phyloP scores from a whole-genome alignment of 805 yeast genomes.

The Ogataea populi-albae region DNA sequence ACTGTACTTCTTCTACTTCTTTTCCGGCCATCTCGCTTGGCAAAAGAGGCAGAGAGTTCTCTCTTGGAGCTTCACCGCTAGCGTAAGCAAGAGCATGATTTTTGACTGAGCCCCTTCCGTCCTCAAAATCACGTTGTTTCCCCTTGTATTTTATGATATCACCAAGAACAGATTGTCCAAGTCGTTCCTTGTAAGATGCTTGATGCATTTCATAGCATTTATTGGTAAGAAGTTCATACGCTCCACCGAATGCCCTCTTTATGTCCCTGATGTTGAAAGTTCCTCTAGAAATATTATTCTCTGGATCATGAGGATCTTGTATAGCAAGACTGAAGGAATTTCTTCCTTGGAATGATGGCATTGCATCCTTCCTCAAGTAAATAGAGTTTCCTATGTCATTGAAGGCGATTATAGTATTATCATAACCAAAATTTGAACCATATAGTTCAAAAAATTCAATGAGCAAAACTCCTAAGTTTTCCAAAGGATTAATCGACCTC shows the following conservation, averaged over 20 bases:
- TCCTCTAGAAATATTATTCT: constrained; percentile 84
- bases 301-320: constrained; percentile 83
- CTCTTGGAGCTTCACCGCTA: constrained; percentile 19
- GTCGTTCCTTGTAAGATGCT: constrained; percentile 61
- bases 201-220: constrained; percentile 70
- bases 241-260: constrained; percentile 85
- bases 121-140: constrained; percentile 70
- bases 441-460: constrained; percentile 91
- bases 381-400: constrained; percentile 50
- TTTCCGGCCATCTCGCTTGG: constrained; percentile 36
- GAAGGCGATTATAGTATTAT: constrained; percentile 68
- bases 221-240: constrained; percentile 71
- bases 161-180: constrained; percentile 74
- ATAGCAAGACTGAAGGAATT: constrained; percentile 66
- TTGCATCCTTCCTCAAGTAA: constrained; percentile 55
- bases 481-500: constrained; percentile 59
- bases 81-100: constrained; percentile 52
- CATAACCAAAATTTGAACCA: constrained; percentile 87
- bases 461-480: constrained; percentile 79
- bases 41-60: constrained; percentile 28
- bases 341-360: constrained; percentile 39
- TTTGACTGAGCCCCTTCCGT: constrained; percentile 60
- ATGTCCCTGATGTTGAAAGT: constrained; percentile 77
- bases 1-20: constrained; percentile 41
- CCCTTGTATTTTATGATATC: constrained; percentile 76